phyloP scores from a whole-genome alignment of 176 grass and related monocot genomes.

The Aegilops speltoides region DNA sequence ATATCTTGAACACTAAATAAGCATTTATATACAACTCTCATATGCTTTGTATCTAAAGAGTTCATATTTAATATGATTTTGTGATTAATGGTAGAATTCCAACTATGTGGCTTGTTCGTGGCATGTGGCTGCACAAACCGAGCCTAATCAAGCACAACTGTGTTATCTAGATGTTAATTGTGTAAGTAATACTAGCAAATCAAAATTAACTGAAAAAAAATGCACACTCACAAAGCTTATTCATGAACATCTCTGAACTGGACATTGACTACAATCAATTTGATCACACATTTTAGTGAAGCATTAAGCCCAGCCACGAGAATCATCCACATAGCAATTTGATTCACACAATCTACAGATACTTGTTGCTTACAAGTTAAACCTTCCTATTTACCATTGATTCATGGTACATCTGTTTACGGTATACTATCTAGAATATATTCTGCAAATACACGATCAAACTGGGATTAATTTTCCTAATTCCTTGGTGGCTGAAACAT shows the following conservation, averaged over 20 bases:
- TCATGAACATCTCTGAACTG: background rate
- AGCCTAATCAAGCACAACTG: background rate
- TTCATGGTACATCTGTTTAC: background rate
- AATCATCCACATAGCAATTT: background rate
- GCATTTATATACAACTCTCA: background rate
- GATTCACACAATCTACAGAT: background rate
- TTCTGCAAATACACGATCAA: background rate
- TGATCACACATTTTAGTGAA: background rate
- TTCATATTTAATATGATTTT: background rate
- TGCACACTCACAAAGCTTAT: background rate
- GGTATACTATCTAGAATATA: background rate
- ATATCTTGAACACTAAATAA: background rate
- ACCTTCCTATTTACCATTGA: background rate
- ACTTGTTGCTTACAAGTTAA: background rate
- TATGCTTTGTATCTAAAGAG: background rate
- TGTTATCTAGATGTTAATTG: background rate
- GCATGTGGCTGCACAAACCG: too few relatives aligned
- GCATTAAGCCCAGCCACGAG: background rate
- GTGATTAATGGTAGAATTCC: background rate
- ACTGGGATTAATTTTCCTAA: background rate
- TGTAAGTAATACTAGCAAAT: background rate
- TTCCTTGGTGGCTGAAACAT: background rate
- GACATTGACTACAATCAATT: background rate
- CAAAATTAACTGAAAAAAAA: background rate
- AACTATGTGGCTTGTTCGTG: background rate